A percentile compares a stretch with the other conserved stretches of the same genome.
phyloP scores from a whole-genome alignment of 1,139 yeast genomes.

The Diutina mesorugosa region DNA sequence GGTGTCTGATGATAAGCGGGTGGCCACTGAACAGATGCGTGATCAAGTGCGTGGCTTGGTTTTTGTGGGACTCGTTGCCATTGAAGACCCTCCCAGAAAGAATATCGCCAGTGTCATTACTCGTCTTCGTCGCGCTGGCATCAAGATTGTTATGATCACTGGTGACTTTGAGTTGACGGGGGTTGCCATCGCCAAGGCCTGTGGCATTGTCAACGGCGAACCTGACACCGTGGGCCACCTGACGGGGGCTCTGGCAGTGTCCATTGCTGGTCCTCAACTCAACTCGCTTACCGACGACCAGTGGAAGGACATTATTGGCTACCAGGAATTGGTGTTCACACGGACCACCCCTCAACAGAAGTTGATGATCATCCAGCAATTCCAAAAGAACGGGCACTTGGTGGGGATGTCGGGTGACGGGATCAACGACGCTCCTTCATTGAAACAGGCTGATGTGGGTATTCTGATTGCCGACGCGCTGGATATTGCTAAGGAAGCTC shows the following conservation, averaged over 20 bases:
- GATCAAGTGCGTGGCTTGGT: conserved; percentile 8
- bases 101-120: conserved; percentile 26
- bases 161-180: conserved; percentile 46
- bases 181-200: conserved; percentile 33
- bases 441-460: conserved; percentile 40
- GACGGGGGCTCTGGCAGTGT: conserved; percentile 12
- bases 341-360: conserved; percentile 46
- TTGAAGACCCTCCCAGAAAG: conserved; percentile 38
- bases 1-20: conserved; percentile 3
- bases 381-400: conserved; percentile 28
- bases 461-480: conserved; percentile 38
- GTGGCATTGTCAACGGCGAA: conserved; percentile 25
- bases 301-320: conserved; percentile 25
- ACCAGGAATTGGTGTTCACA: conserved; percentile 35
- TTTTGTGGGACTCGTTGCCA: conserved; percentile 33
- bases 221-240: conserved; percentile 13
- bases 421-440: conserved; percentile 40
- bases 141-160: conserved; percentile 38
- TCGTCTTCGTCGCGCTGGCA: conserved; percentile 32
- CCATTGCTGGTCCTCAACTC: conserved; percentile 28
- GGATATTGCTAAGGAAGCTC: conserved; percentile 47
- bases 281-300: conserved; percentile 22
- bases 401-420: conserved; percentile 46
- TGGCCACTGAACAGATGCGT: conserved; percentile 2
- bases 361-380: conserved; percentile 33